A percentile compares a stretch with the other conserved stretches of the same genome.
These are phyloP conservation scores for Daedaleopsis sinensis DNA, from an alignment of 768 basidiomycete species.

Conservation along the genomic window DNA sequence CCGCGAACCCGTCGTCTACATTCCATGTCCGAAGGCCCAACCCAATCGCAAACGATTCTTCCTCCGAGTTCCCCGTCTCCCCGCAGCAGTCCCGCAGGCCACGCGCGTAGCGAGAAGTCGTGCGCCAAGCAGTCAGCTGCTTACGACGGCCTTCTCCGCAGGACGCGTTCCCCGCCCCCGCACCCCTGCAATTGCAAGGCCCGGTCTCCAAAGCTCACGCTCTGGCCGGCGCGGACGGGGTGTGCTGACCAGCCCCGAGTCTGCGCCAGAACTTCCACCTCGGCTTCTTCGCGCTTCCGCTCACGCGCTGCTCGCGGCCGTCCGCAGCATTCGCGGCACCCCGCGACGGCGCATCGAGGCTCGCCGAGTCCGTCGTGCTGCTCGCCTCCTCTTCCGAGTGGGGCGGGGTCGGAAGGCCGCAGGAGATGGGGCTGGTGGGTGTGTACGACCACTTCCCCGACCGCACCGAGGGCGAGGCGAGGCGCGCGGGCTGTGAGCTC, in stretches of 20 bases:
- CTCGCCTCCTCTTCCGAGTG: slow-evolving; percentile 32
- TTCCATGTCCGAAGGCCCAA: too few relatives aligned
- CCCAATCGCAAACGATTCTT: too few relatives aligned
- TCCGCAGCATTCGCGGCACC: background rate
- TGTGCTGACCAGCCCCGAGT: slow-evolving; percentile 10
- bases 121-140: background rate
- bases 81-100: background rate
- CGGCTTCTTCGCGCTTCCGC: background rate
- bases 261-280: slow-evolving; percentile 19
- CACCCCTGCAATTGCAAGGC: background rate
- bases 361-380: background rate
- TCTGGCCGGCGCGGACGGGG: slow-evolving; percentile 4
- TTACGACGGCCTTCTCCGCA: background rate
- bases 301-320: background rate
- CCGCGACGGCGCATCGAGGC: background rate
- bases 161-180: background rate
- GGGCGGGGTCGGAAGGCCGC: slow-evolving; percentile 33
- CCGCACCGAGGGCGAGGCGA: background rate
- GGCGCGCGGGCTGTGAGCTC: background rate
- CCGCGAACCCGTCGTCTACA: too few relatives aligned
- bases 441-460: background rate
- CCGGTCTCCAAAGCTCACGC: slow-evolving; percentile 9
- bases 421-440: background rate
- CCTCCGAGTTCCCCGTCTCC: background rate
- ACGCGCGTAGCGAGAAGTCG: background rate